phyloP scores from a whole-genome alignment of 1,284 basidiomycete species.

The Chondrostereum purpureum region DNA sequence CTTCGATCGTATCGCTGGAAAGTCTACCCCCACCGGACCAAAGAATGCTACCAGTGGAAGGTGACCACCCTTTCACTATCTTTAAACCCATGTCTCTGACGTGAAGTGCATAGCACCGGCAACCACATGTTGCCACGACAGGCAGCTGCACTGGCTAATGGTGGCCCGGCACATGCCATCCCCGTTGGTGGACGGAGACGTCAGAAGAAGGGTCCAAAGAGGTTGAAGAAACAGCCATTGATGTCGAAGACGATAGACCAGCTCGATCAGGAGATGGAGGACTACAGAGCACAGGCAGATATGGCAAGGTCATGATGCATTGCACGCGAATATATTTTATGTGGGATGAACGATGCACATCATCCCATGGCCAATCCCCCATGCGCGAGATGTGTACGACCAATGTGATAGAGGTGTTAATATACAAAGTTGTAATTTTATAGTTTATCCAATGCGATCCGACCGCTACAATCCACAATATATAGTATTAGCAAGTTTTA shows the following conservation, averaged over 20 bases:
- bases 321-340: too few species aligned
- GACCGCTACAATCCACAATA: too few species aligned
- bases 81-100: conserved; percentile 3
- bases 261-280: conserved; percentile 69
- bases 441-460: too few species aligned
- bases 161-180: conserved; percentile 17
- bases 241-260: conserved; percentile 23
- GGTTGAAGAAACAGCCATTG: conserved; percentile 47
- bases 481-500: too few species aligned
- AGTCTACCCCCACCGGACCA: background rate
- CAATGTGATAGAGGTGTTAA: too few species aligned
- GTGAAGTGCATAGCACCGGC: conserved; percentile 10
- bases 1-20: conserved; percentile 14
- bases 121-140: conserved; percentile 13
- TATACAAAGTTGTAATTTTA: too few species aligned
- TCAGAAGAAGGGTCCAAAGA: conserved; percentile 59
- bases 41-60: background rate
- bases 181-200: conserved; percentile 24
- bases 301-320: too few species aligned
- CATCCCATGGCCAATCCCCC: too few species aligned
- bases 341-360: too few species aligned
- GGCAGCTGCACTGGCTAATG: conserved; percentile 15
- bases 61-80: background rate
- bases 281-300: conserved; percentile 41
- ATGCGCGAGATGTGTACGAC: too few species aligned